Evolutionary conservation across 2,329 filamentous ascomycete genomes (phyloP).

Genomic region (Aulographum hederae): DNA sequence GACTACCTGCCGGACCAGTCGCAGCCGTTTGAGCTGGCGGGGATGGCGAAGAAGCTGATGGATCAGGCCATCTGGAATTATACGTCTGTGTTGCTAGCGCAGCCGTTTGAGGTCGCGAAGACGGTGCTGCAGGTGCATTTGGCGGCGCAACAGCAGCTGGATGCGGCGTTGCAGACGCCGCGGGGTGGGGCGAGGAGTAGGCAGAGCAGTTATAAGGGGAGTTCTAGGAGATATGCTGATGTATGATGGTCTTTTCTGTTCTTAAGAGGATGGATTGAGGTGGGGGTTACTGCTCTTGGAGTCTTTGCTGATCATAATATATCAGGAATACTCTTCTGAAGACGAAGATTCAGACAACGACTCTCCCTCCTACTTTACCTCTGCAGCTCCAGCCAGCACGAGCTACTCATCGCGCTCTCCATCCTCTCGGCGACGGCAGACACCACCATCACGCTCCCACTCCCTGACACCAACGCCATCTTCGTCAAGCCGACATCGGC

Average conservation of each 20-base stretch:
- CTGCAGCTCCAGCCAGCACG: slow-evolving; percentile 27
- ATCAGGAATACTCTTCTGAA: no score
- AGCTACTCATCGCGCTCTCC: slow-evolving; percentile 20
- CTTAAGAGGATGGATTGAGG: background rate
- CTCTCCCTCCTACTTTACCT: slow-evolving; percentile 63
- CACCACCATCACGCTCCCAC: slow-evolving; percentile 22
- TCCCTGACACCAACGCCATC: slow-evolving; percentile 20
- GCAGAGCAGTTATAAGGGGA: no score
- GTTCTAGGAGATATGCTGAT: background rate
- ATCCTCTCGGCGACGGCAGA: slow-evolving; percentile 26
- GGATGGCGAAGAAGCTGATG: slow-evolving; percentile 56
- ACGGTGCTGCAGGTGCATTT: slow-evolving; percentile 63
- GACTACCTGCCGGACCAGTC: slow-evolving; percentile 66
- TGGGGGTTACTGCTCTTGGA: no score
- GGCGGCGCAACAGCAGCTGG: slow-evolving; percentile 7
- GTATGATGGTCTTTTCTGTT: background rate
- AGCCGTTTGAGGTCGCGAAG: slow-evolving; percentile 96
- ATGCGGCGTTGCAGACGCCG: slow-evolving; percentile 9
- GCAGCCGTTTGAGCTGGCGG: slow-evolving; percentile 46
- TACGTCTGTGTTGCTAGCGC: slow-evolving; percentile 68
- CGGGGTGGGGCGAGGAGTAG: slow-evolving; percentile 13
- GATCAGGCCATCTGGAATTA: slow-evolving; percentile 89
- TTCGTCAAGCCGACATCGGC: slow-evolving; percentile 17
- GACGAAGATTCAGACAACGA: slow-evolving; percentile 58
- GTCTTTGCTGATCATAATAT: no score